A percentile compares a stretch with the other conserved stretches of the same genome.
phyloP scores from a whole-genome alignment of 2,329 filamentous ascomycete genomes.

The Aureobasidium vineae region DNA sequence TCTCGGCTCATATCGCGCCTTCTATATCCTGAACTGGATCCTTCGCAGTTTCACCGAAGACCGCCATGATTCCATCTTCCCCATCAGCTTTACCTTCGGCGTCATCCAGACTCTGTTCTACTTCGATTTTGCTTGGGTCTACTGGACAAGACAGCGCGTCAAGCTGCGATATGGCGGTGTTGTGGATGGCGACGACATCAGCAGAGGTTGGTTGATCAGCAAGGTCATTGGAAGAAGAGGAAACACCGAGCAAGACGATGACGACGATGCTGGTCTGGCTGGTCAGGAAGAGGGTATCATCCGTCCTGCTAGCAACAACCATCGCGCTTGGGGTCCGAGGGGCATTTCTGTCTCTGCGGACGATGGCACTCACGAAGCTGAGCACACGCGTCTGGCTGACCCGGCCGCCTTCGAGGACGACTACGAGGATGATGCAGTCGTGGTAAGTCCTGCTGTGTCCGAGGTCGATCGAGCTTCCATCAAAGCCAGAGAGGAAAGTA shows the following conservation, averaged over 20 bases:
- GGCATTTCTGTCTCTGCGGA: constrained; percentile 62
- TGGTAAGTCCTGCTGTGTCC: constrained; percentile 19
- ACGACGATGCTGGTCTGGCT: constrained; percentile 56
- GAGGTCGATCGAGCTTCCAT: constrained; percentile 14
- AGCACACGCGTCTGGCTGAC: constrained; percentile 18
- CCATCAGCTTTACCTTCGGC: constrained; percentile 79
- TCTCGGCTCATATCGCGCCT: constrained; percentile 79
- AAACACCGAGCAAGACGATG: constrained; percentile 40
- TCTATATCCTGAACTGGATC: constrained; percentile 94
- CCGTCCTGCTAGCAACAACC: constrained; percentile 39
- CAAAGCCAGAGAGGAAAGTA: constrained; percentile 7
- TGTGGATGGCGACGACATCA: constrained; percentile 85
- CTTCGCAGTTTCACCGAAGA: constrained; percentile 50
- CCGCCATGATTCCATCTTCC: constrained; percentile 51
- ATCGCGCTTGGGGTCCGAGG: constrained; percentile 51
- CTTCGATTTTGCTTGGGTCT: constrained; percentile 94
- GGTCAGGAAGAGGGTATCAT: constrained; percentile 36
- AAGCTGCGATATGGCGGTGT: constrained; percentile 87
- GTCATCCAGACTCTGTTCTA: constrained; percentile 87
- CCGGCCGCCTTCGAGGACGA: constrained; percentile 26
- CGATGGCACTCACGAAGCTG: constrained; percentile 47
- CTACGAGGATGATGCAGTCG: constrained; percentile 22
- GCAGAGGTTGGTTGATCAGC: constrained; percentile 78
- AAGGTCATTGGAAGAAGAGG: constrained; percentile 65
- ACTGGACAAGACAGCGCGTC: constrained; percentile 88